A percentile compares a stretch with the other conserved stretches of the same genome.
Evolutionary conservation across 73 alveolate genomes (phyloP).

Genomic region (Paramecium caudatum): DNA sequence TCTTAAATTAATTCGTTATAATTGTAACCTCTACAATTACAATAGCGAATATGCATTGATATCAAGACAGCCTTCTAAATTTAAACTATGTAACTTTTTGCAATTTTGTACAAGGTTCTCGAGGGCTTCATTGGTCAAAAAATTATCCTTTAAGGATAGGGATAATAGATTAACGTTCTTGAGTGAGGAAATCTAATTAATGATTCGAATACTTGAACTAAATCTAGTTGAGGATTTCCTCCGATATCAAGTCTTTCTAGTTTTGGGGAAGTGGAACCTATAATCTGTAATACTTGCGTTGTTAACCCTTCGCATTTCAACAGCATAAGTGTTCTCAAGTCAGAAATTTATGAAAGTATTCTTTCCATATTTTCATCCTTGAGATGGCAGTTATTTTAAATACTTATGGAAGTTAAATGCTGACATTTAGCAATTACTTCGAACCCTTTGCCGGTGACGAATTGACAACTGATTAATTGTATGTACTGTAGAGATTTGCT

Average conservation of each 20-base stretch:
- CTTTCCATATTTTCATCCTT: slow-evolving; percentile 51
- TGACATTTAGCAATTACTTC: background rate
- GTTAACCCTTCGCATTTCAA: background rate
- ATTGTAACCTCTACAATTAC: background rate
- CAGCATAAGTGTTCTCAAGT: background rate
- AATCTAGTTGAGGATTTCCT: background rate
- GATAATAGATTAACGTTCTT: background rate
- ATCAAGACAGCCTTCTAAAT: slow-evolving; percentile 19
- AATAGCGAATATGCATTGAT: background rate
- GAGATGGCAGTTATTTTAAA: background rate
- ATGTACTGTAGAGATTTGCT: slow-evolving; percentile 51
- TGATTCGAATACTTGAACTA: background rate
- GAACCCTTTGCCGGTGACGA: slow-evolving; percentile 62
- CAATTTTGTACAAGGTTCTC: background rate
- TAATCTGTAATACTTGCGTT: background rate
- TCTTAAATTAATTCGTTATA: slow-evolving; percentile 12
- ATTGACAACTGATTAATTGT: slow-evolving; percentile 23
- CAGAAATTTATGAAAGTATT: background rate
- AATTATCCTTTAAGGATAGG: background rate
- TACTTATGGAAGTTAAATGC: slow-evolving; percentile 1
- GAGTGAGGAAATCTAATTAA: background rate
- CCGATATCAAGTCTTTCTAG: slow-evolving; percentile 48
- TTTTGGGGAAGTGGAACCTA: background rate
- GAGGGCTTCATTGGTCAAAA: background rate
- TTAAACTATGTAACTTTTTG: background rate